Conservation (phyloP, 768 basidiomycete genomes). For the Suillus paluster region DNA sequence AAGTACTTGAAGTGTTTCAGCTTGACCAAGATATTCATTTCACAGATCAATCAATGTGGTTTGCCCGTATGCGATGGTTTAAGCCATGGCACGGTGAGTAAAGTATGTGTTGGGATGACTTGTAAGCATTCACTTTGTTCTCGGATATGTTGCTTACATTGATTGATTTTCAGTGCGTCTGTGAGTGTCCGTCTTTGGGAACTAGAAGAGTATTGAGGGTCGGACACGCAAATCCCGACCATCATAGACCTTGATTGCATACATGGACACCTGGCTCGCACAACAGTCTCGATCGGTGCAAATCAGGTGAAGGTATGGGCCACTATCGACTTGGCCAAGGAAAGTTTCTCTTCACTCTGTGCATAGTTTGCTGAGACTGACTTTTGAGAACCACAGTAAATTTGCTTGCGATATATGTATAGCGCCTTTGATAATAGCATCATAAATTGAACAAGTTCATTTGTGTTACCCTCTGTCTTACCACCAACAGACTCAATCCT, state of each 20-base stretch:
- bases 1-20: slow-evolving; percentile 9
- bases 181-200: slow-evolving; percentile 6
- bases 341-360: no score
- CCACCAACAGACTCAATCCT: no score
- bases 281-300: background rate
- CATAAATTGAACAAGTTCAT: no score
- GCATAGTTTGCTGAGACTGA: no score
- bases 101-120: slow-evolving; percentile 1
- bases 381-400: no score
- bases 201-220: background rate
- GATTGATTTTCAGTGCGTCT: background rate
- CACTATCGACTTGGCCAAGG: slow-evolving; percentile 8
- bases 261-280: background rate
- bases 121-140: slow-evolving; percentile 6
- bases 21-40: slow-evolving; percentile 6
- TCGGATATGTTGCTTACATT: no score
- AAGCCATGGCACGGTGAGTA: background rate
- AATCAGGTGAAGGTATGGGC: slow-evolving; percentile 7
- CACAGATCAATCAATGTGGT: background rate
- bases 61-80: slow-evolving; percentile 6
- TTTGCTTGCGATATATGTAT: no score
- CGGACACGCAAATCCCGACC: background rate
- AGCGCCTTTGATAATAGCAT: no score
- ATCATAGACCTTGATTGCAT: slow-evolving; percentile 7
- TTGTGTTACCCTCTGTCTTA: no score